Base-by-base conservation (phyloP, 176 grass and related monocot genomes). In the Miscanthus lutarioriparius region DNA sequence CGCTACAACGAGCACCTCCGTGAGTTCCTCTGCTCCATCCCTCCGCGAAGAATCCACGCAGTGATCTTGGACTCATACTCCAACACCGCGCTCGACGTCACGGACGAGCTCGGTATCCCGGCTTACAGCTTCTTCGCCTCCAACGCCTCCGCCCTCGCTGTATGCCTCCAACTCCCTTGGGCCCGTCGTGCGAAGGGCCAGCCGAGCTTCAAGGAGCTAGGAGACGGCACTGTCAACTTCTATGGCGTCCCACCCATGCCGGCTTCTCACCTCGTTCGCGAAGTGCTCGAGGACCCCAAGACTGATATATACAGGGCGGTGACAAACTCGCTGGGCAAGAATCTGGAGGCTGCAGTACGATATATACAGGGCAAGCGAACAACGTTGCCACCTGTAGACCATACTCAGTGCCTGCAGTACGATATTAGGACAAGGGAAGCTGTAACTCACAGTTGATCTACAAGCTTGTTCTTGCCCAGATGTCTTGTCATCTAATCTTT, bases 241-340 rank as follows among this genome's bases (percentile, higher is more conserved):
- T 64, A 62, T 3, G 91, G 94, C 10, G 59, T 91, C 69, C 80
- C 73, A 0, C 67, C 82, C 1, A 16, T 96, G 10, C 86, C 83
- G 19, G 86, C 80, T 2, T n/a, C 86, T 0, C 76, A 96, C 26
- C 38, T 84, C 16, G 8, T 1, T 9, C 0, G 0, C 0, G 4
- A 6, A 1, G 11, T 77, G 20, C 73, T 78, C 8, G 33, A 74
- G 30, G 25, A 68, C 8, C 82, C 77, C 12, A 78, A 74, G 12
- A 78, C 40, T 1, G 59, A 89, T 43, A 23, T 37, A 0, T 83
- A 72, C 38, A 19, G 4, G 27, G 27, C 44, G 43, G 11, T 44
- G 0, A 20, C 28, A 30, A 30, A 30, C 28, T 30, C 28, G 28
- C 28, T 30, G 28, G 28, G 28, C 28, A 30, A 30, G 28, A 30